Percentiles rank a stretch among this genome's conserved stretches.
phyloP scores from a whole-genome alignment of 768 basidiomycete species.

The Coprinellus micaceus region DNA sequence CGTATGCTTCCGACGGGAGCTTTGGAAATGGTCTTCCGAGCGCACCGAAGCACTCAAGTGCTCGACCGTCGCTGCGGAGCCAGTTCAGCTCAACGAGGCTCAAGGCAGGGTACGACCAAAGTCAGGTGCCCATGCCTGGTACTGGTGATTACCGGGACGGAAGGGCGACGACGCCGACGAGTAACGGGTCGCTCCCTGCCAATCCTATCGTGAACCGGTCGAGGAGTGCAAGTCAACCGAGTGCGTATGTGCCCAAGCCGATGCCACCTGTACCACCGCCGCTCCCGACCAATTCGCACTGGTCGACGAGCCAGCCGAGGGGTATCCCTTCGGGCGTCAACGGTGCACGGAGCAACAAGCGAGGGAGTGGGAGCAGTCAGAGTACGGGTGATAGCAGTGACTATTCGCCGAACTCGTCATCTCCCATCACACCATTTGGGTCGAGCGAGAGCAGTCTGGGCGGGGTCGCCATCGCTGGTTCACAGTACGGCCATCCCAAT shows the following conservation, averaged over 20 bases:
- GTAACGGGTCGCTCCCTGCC: slow-evolving; percentile 20
- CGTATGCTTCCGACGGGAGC: slow-evolving; percentile 44
- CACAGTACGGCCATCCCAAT: slow-evolving; percentile 21
- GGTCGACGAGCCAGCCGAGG: slow-evolving; percentile 32
- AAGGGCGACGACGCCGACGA: slow-evolving; percentile 7
- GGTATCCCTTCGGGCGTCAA: slow-evolving; percentile 33
- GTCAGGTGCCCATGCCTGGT: slow-evolving; percentile 13
- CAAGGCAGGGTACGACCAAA: slow-evolving; percentile 46
- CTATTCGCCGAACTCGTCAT: slow-evolving; percentile 79
- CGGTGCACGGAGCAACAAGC: slow-evolving; percentile 44
- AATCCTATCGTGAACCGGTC: slow-evolving; percentile 49
- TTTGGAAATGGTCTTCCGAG: slow-evolving; percentile 29
- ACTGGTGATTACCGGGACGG: slow-evolving; percentile 23
- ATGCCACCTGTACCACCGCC: slow-evolving; percentile 51
- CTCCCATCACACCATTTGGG: slow-evolving; percentile 89
- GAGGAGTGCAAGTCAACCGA: slow-evolving; percentile 78
- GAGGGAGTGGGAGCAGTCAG: slow-evolving; percentile 82
- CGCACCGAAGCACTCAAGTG: slow-evolving; percentile 24
- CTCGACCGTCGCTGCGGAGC: slow-evolving; percentile 52
- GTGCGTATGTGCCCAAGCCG: slow-evolving; percentile 57
- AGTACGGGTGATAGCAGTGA: slow-evolving; percentile 80
- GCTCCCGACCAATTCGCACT: slow-evolving; percentile 32
- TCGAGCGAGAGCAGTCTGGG: slow-evolving; percentile 79
- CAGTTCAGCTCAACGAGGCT: slow-evolving; percentile 71
- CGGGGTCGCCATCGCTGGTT: slow-evolving; percentile 32